A percentile compares a stretch with the other conserved stretches of the same genome.
Conservation (phyloP, 2,329 filamentous ascomycete species). For the Alternaria conjuncta region DNA sequence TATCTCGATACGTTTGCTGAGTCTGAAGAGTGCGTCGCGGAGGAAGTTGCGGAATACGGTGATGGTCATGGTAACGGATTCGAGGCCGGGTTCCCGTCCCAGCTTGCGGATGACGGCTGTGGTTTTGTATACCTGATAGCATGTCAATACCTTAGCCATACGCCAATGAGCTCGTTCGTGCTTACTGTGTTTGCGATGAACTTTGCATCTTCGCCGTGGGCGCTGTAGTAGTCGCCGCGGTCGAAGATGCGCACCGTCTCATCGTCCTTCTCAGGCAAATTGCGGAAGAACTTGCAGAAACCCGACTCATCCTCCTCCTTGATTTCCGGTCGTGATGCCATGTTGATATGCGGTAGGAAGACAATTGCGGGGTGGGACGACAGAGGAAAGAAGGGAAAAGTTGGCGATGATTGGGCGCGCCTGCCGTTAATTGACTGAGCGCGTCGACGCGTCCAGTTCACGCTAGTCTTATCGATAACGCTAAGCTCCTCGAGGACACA, state of each 20-base stretch:
- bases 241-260: constrained; percentile 91
- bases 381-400: background rate
- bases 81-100: constrained; percentile 81
- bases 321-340: constrained; percentile 64
- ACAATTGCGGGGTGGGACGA: background rate
- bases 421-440: constrained; percentile 6
- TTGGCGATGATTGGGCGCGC: constrained; percentile 5
- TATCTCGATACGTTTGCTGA: constrained; percentile 91
- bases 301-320: constrained; percentile 93
- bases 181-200: constrained; percentile 79
- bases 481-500: background rate
- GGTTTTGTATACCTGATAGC: constrained; percentile 84
- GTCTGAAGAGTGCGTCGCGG: constrained; percentile 87
- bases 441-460: constrained; percentile 10
- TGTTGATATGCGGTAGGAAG: constrained; percentile 27
- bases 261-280: constrained; percentile 72
- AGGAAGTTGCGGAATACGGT: constrained; percentile 97
- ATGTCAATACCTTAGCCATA: background rate
- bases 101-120: constrained; percentile 93
- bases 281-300: constrained; percentile 96
- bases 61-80: constrained; percentile 93
- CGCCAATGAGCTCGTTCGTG: background rate
- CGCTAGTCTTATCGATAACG: constrained; percentile 9
- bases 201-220: constrained; percentile 84
- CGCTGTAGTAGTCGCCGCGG: constrained; percentile 92